Base-by-base conservation (phyloP, 2,329 filamentous ascomycete species). In the Penicillium sclerotigenum region DNA sequence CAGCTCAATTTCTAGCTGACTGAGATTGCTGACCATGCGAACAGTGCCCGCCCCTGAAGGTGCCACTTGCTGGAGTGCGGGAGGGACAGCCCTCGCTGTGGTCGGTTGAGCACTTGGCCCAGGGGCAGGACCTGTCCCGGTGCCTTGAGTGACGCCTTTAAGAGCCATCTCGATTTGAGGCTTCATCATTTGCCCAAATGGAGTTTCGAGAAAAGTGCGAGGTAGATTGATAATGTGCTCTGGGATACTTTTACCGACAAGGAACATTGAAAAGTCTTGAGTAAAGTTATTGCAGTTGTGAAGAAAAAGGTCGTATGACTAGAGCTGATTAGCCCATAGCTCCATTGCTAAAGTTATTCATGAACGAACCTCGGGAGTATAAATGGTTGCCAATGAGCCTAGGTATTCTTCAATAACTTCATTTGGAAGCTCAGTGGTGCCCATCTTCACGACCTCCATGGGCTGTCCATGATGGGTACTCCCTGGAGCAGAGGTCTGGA, bases 271-370 rank as follows among this genome's bases (percentile, higher is more conserved):
- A 63, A 97, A 87, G 59, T 96, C 91, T 68, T 97, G 93, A 4
- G 89, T 90, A 74, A 97, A 99, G 73, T 97, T 97, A 77, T 97
- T 99, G 79, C 93, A 97, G 71, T 99, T 99, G 74, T 97, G 91
- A 28, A 83, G 65, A 77, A 90, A 96, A 5, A 97, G 78, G 69
- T 97, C 91, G 68, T 97, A 97, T 0, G 90, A 89, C 84, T 91
- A 61, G 18, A 9, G n/a, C 26, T 9, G 49, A 46, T 64, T 56
- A 60, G 54, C 59, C 59, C 24, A 40, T 53, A 24, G 14, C 4
- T n/a, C 34, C 13, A n/a, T n/a, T 6, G 9, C 31, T 36, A 8
- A 37, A 18, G 11, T 4, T 26, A 4, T 37, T 10, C 13, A 29
- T 43, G 10, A 18, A 56, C 69, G 14, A 67, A 88, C 88, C 78